These are phyloP conservation scores for Epichloe bromicola DNA, from an alignment of 2,329 filamentous ascomycete genomes.

Conservation along the genomic window DNA sequence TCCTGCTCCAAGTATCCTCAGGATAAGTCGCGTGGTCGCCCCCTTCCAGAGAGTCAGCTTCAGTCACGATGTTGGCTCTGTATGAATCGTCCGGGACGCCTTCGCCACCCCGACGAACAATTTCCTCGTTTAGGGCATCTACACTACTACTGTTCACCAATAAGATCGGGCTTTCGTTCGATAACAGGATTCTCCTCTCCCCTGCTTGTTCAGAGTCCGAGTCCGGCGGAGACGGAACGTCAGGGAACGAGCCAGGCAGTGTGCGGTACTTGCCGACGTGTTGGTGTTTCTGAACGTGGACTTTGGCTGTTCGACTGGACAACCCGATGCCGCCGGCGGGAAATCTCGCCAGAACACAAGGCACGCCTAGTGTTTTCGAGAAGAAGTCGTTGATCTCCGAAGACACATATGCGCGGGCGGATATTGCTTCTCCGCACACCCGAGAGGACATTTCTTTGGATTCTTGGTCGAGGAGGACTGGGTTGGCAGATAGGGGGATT, in stretches of 20 bases:
- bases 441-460: constrained; percentile 39
- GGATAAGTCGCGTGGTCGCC: constrained; percentile 47
- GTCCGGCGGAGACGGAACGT: constrained; percentile 40
- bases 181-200: constrained; percentile 54
- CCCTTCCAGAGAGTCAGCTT: constrained; percentile 19
- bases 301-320: constrained; percentile 57
- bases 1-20: constrained; percentile 64
- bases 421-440: constrained; percentile 73
- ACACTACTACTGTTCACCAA: constrained; percentile 72
- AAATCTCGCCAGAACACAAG: constrained; percentile 75
- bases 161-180: constrained; percentile 90
- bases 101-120: constrained; percentile 48
- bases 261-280: constrained; percentile 10
- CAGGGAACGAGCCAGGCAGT: constrained; percentile 42
- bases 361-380: constrained; percentile 57
- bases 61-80: constrained; percentile 73
- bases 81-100: constrained; percentile 63
- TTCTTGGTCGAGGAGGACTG: constrained; percentile 36
- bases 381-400: constrained; percentile 62
- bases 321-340: constrained; percentile 46
- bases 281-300: constrained; percentile 50
- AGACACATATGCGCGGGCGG: constrained; percentile 57
- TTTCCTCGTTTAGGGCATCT: constrained; percentile 60
- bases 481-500: constrained; percentile 53
- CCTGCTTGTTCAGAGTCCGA: constrained; percentile 36